A percentile compares a stretch with the other conserved stretches of the same genome.
Conservation (phyloP, 2,329 filamentous ascomycete species). For the Hirsutella minnesotensis region DNA sequence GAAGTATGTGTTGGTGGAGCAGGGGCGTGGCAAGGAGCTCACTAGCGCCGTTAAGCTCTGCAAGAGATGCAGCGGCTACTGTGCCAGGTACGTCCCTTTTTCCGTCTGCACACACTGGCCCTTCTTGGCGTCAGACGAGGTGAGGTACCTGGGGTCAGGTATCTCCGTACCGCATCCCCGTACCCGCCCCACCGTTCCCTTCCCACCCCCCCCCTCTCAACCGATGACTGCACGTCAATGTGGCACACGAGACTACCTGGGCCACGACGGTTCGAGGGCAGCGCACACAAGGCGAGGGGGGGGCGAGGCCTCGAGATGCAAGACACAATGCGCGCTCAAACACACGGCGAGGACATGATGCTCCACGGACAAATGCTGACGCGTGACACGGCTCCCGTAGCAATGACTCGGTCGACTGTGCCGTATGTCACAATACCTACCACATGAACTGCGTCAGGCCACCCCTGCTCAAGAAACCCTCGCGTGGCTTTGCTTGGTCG, state of each 20-base stretch:
- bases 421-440: constrained; percentile 87
- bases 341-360: too few relatives aligned
- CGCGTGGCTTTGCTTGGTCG: constrained; percentile 94
- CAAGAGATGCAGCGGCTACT: constrained; percentile 84
- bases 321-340: too few relatives aligned
- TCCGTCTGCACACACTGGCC: neutral
- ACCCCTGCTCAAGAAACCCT: constrained; percentile 87
- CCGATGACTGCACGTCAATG: neutral
- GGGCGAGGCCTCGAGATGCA: too few relatives aligned
- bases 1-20: constrained; percentile 92
- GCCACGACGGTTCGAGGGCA: neutral
- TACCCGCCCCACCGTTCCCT: neutral
- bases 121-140: too few relatives aligned
- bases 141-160: neutral
- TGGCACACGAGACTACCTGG: neutral
- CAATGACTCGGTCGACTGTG: constrained; percentile 92
- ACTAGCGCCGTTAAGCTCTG: constrained; percentile 93
- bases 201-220: too few relatives aligned
- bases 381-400: constrained; percentile 29
- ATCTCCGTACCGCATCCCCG: neutral
- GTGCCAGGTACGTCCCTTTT: constrained; percentile 58
- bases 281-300: too few relatives aligned
- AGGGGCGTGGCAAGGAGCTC: constrained; percentile 85
- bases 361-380: neutral
- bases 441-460: constrained; percentile 98